Percentiles rank a stretch among this genome's conserved stretches.
phyloP scores from a whole-genome alignment of 2,329 filamentous ascomycete species.

The Exserohilum turcica region DNA sequence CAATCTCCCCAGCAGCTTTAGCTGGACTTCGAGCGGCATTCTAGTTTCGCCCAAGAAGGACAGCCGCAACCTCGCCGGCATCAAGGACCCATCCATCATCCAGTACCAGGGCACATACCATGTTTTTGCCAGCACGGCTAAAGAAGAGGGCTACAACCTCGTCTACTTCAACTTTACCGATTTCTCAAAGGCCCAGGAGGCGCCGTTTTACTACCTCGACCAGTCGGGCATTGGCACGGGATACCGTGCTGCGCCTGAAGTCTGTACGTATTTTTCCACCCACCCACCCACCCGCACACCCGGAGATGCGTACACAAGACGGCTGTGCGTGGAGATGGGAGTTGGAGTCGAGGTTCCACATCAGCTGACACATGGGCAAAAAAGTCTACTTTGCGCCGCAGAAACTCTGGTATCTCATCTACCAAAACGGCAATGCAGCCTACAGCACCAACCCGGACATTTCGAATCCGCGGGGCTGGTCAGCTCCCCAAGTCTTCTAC shows the following conservation, averaged over 20 bases:
- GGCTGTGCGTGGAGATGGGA: no score
- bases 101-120: constrained; percentile 50
- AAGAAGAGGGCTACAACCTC: constrained; percentile 46
- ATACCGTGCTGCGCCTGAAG: constrained; percentile 50
- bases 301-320: no score
- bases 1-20: constrained; percentile 33
- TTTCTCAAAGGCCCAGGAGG: constrained; percentile 38
- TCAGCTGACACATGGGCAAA: no score
- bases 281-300: no score
- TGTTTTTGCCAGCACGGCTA: constrained; percentile 50
- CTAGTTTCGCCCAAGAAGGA: constrained; percentile 40
- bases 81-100: constrained; percentile 47
- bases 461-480: constrained; percentile 49
- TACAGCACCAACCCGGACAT: constrained; percentile 52
- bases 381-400: constrained; percentile 50
- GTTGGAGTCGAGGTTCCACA: no score
- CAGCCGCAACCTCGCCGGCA: constrained; percentile 30
- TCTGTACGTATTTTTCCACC: constrained; percentile 36
- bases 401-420: constrained; percentile 52
- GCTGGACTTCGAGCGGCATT: constrained; percentile 37
- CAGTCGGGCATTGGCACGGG: constrained; percentile 46
- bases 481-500: constrained; percentile 47
- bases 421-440: constrained; percentile 51
- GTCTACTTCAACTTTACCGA: constrained; percentile 51
- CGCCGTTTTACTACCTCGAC: constrained; percentile 49